These are phyloP conservation scores for Orbilia quercus DNA, from an alignment of 2,329 filamentous ascomycete genomes.

Conservation along the genomic window DNA sequence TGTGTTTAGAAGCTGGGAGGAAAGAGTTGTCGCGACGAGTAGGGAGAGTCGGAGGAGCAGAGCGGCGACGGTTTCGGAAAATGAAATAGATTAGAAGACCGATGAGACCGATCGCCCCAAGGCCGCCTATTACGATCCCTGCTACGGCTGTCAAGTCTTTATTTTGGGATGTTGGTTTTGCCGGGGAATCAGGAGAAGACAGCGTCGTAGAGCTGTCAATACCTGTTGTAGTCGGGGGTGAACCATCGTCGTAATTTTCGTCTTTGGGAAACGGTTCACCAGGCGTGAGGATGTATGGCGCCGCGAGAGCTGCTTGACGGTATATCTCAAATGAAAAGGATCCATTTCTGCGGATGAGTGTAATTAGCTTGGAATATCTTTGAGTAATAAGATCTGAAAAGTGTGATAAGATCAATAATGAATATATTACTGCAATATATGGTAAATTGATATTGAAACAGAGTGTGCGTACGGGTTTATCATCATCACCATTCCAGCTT, in stretches of 20 bases:
- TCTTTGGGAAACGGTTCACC: constrained; percentile 68
- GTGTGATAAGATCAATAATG: too few relatives aligned
- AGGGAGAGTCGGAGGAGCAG: neutral
- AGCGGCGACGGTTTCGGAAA: constrained; percentile 21
- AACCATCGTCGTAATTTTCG: constrained; percentile 6
- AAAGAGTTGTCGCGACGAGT: constrained; percentile 10
- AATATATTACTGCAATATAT: too few relatives aligned
- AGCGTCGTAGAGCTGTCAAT: neutral
- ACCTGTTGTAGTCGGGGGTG: too few relatives aligned
- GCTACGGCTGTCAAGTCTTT: constrained; percentile 69
- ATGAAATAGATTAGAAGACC: constrained; percentile 63
- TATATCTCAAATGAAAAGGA: constrained; percentile 67
- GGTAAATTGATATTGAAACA: too few relatives aligned
- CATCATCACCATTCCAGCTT: constrained; percentile 77
- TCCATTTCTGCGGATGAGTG: constrained; percentile 64
- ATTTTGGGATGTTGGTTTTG: constrained; percentile 12
- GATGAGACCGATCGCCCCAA: constrained; percentile 66
- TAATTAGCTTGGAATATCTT: too few relatives aligned
- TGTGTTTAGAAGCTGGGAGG: neutral
- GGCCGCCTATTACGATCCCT: constrained; percentile 70
- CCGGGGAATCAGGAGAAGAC: neutral
- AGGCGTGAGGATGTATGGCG: constrained; percentile 69
- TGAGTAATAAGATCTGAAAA: too few relatives aligned
- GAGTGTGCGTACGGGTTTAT: constrained; percentile 76
- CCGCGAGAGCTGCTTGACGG: constrained; percentile 65